Evolutionary conservation across 495 filamentous ascomycete species (phyloP).

Genomic region (Aspergillus leporis): DNA sequence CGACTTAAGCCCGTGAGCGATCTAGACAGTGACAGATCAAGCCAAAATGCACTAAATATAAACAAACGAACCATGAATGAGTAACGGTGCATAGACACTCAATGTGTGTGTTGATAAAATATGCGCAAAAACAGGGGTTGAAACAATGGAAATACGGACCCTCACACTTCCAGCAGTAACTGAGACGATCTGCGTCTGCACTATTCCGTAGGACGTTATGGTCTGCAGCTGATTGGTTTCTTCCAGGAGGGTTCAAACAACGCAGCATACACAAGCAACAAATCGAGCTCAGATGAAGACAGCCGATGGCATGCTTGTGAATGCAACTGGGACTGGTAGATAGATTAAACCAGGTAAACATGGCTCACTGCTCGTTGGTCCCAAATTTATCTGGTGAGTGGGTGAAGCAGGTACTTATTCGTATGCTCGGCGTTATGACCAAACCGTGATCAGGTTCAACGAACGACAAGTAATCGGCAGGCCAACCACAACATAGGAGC

Average conservation of each 20-base stretch:
- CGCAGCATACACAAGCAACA: constrained; percentile 3
- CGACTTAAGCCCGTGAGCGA: not conserved
- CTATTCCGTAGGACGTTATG: not conserved
- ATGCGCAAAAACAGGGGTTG: not conserved
- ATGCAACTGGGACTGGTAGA: constrained; percentile 8
- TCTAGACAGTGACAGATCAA: constrained; percentile 5
- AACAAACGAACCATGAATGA: not conserved
- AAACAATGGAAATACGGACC: not conserved
- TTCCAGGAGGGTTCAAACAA: not conserved
- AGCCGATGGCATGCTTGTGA: constrained; percentile 16
- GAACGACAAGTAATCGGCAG: not conserved
- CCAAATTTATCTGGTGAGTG: not conserved
- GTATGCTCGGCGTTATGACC: not conserved
- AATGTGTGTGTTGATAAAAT: not conserved
- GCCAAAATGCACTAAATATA: constrained; percentile 1
- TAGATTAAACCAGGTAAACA: constrained; percentile 7
- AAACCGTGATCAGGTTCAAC: not conserved
- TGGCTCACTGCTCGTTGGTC: constrained; percentile 4
- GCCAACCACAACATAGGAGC: not conserved
- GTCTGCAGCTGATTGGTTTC: not conserved
- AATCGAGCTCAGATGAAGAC: constrained; percentile 10
- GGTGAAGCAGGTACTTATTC: not conserved
- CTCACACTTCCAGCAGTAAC: constrained; percentile 4
- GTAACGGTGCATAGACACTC: not conserved
- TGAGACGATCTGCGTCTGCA: not conserved